Evolutionary conservation across 2,329 filamentous ascomycete genomes (phyloP).

Genomic region (Dothistroma septosporum): DNA sequence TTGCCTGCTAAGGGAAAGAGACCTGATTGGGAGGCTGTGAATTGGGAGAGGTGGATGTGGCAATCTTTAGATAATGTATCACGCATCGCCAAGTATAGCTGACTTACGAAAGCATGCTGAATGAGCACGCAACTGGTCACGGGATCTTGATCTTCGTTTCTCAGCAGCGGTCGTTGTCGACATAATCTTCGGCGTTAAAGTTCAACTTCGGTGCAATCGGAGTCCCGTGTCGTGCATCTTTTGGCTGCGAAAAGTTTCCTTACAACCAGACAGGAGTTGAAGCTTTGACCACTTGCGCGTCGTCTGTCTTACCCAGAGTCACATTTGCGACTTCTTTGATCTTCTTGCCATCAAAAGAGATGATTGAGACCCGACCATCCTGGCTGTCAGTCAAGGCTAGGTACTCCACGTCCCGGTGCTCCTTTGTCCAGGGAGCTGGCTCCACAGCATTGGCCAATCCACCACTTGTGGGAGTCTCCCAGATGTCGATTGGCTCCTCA

Average conservation of each 20-base stretch:
- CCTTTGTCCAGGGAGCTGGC: conserved; percentile 28
- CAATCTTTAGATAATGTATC: neutral
- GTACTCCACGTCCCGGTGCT: conserved; percentile 26
- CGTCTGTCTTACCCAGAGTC: conserved; percentile 30
- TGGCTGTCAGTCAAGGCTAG: conserved; percentile 36
- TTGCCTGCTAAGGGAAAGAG: neutral
- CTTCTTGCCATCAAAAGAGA: conserved; percentile 32
- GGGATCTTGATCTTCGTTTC: neutral
- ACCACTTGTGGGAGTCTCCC: conserved; percentile 35
- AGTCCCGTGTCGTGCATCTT: neutral
- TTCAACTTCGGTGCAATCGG: neutral
- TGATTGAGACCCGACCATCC: conserved; percentile 33
- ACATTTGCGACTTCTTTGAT: conserved; percentile 30
- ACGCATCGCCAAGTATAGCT: neutral
- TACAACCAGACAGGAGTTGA: conserved; percentile 37
- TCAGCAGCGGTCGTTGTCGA: neutral
- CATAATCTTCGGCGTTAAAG: neutral
- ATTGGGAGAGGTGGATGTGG: neutral
- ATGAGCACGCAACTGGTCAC: neutral
- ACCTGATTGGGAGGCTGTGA: neutral
- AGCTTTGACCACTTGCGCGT: conserved; percentile 29
- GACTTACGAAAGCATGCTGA: neutral
- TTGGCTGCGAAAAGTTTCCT: neutral
- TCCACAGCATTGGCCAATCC: conserved; percentile 37
- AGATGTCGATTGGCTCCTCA: conserved; percentile 31